Conservation (phyloP, 2,329 filamentous ascomycete genomes). For the Rutstroemia sydowiana region DNA sequence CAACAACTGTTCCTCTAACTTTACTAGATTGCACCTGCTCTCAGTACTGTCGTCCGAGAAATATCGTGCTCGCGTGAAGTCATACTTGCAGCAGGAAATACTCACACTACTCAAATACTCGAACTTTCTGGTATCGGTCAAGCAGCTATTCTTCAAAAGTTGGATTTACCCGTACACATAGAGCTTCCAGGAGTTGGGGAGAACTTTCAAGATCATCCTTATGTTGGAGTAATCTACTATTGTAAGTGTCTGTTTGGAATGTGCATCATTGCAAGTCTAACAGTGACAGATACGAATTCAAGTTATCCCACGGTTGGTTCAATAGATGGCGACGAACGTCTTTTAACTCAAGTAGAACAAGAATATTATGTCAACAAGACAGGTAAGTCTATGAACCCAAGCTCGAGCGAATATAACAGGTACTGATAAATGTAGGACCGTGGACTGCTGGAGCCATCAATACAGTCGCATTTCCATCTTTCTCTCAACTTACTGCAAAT, state of each 20-base stretch:
- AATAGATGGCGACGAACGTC: constrained; percentile 14
- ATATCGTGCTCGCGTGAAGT: constrained; percentile 41
- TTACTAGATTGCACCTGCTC: constrained; percentile 18
- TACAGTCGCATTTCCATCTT: constrained; percentile 24
- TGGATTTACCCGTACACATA: constrained; percentile 37
- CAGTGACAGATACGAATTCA: constrained; percentile 15
- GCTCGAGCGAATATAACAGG: not conserved
- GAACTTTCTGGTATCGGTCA: constrained; percentile 45
- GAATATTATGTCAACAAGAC: constrained; percentile 25
- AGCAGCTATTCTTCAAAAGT: constrained; percentile 34
- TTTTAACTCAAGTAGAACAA: constrained; percentile 15
- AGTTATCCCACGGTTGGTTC: constrained; percentile 18
- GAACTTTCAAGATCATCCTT: constrained; percentile 42
- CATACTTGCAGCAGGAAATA: constrained; percentile 43
- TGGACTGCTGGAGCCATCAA: constrained; percentile 24
- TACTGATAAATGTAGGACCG: constrained; percentile 1
- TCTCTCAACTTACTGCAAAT: constrained; percentile 18
- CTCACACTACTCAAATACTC: constrained; percentile 45
- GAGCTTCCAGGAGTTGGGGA: constrained; percentile 44
- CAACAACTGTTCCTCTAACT: not conserved
- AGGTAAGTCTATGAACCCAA: constrained; percentile 5
- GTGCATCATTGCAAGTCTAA: constrained; percentile 8
- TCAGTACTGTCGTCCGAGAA: constrained; percentile 15
- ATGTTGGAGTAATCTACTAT: constrained; percentile 21
- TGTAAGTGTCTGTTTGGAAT: constrained; percentile 14